These are phyloP conservation scores for Diaporthe batatas DNA, from an alignment of 2,329 filamentous ascomycete genomes.

Conservation along the genomic window DNA sequence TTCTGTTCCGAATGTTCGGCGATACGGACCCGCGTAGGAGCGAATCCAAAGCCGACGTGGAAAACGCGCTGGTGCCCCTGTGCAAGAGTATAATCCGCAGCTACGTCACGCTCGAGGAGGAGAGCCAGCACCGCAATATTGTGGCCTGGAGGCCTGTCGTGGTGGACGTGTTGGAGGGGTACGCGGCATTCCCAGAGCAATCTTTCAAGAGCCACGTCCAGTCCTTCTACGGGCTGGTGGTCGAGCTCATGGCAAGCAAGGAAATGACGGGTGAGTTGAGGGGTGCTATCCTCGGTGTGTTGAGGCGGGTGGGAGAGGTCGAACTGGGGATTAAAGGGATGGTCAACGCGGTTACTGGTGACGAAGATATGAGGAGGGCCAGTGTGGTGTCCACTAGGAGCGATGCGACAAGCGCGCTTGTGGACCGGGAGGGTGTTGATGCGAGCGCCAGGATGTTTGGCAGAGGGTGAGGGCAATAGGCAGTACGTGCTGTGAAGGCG, in stretches of 20 bases:
- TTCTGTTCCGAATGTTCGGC: conserved; percentile 96
- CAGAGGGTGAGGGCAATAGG: conserved; percentile 40
- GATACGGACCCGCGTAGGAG: conserved; percentile 87
- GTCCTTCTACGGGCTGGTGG: conserved; percentile 87
- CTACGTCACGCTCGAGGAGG: conserved; percentile 90
- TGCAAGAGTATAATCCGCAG: conserved; percentile 93
- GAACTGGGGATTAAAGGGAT: conserved; percentile 69
- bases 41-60: conserved; percentile 84
- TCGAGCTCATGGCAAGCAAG: conserved; percentile 81
- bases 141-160: conserved; percentile 97
- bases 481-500: conserved; percentile 37
- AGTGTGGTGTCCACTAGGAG: conserved; percentile 54
- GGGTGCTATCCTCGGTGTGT: conserved; percentile 79
- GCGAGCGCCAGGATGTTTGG: conserved; percentile 41
- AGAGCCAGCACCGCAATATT: conserved; percentile 97
- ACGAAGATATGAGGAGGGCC: conserved; percentile 53
- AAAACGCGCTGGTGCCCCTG: conserved; percentile 91
- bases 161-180: conserved; percentile 95
- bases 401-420: conserved; percentile 35
- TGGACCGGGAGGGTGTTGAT: conserved; percentile 49
- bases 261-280: conserved; percentile 87
- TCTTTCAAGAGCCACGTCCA: conserved; percentile 85
- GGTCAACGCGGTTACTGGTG: conserved; percentile 47
- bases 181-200: conserved; percentile 82
- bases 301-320: conserved; percentile 87